A percentile compares a stretch with the other conserved stretches of the same genome.
Conservation (phyloP, 768 basidiomycete species). For the Calocera viscosa region DNA sequence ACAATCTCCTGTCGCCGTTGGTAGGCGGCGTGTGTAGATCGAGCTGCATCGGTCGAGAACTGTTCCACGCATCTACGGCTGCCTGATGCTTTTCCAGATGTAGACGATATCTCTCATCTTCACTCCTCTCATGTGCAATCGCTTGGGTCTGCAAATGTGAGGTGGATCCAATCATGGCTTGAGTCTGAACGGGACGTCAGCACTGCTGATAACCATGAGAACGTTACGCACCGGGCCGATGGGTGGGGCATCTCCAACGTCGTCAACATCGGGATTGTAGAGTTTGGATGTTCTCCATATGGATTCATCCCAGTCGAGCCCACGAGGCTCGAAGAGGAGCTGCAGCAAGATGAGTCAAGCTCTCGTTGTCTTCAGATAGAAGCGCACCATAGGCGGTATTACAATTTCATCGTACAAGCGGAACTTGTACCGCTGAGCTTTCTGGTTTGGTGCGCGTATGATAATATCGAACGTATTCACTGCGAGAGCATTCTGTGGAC, state of each 20-base stretch:
- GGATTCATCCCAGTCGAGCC: slow-evolving; percentile 66
- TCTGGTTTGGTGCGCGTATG: slow-evolving; percentile 59
- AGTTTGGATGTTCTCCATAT: slow-evolving; percentile 35
- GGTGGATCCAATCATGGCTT: slow-evolving; percentile 84
- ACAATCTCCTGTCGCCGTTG: neutral
- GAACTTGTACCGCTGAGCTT: slow-evolving; percentile 77
- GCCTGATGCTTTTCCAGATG: neutral
- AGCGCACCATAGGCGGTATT: slow-evolving; percentile 75
- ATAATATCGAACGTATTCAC: slow-evolving; percentile 84
- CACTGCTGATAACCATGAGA: slow-evolving; percentile 11
- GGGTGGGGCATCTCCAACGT: slow-evolving; percentile 45
- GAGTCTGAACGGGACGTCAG: slow-evolving; percentile 40
- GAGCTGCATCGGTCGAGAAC: neutral
- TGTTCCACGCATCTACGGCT: neutral
- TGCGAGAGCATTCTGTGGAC: slow-evolving; percentile 66
- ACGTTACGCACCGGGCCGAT: slow-evolving; percentile 33
- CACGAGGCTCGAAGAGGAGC: slow-evolving; percentile 87
- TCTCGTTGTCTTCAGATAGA: neutral
- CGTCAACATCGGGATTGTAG: slow-evolving; percentile 51
- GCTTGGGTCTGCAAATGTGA: neutral
- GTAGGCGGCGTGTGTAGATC: neutral
- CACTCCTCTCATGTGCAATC: neutral
- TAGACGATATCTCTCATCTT: neutral
- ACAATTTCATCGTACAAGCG: slow-evolving; percentile 93
- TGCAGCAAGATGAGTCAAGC: slow-evolving; percentile 24